These are phyloP conservation scores for Closterium sp. DNA, from an alignment of 139 green algal species.

Conservation along the genomic window DNA sequence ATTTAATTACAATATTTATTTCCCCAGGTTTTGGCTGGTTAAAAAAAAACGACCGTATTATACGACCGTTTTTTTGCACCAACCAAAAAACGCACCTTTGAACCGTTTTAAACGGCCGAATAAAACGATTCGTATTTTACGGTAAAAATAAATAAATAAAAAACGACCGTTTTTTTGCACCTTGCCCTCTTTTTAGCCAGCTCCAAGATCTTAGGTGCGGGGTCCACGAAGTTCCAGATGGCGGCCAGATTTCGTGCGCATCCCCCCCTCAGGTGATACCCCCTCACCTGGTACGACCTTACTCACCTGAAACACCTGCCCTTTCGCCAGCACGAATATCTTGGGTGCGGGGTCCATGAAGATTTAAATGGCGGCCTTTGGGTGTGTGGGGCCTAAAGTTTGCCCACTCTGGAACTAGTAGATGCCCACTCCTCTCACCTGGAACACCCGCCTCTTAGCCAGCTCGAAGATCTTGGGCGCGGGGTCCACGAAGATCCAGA, in stretches of 20 bases:
- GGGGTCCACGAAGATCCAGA: constrained; percentile 75
- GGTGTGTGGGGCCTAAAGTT: constrained; percentile 62
- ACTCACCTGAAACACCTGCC: constrained; percentile 44
- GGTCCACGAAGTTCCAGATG: constrained; percentile 72
- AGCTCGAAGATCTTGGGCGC: constrained; percentile 84
- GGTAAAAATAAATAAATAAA: too few relatives aligned
- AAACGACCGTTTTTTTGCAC: too few relatives aligned
- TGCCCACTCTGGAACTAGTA: too few relatives aligned
- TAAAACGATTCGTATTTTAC: too few relatives aligned
- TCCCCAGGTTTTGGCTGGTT: too few relatives aligned
- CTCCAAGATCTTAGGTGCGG: constrained; percentile 83
- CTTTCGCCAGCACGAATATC: constrained; percentile 77
- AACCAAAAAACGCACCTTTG: too few relatives aligned
- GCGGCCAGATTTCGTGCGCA: background rate
- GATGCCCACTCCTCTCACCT: constrained; percentile 7
- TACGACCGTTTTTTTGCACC: too few relatives aligned
- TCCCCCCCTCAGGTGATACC: constrained; percentile 56
- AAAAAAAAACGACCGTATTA: too few relatives aligned
- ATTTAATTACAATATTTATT: too few relatives aligned
- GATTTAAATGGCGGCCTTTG: constrained; percentile 64
- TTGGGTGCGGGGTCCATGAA: constrained; percentile 72
- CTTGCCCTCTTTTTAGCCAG: constrained; percentile 55
- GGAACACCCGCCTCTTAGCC: constrained; percentile 53
- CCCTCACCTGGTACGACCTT: too few relatives aligned
- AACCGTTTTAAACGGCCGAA: too few relatives aligned